A percentile compares a stretch with the other conserved stretches of the same genome.
Conservation (phyloP, 1,284 basidiomycete genomes). For the Ustilago shanxiensis region DNA sequence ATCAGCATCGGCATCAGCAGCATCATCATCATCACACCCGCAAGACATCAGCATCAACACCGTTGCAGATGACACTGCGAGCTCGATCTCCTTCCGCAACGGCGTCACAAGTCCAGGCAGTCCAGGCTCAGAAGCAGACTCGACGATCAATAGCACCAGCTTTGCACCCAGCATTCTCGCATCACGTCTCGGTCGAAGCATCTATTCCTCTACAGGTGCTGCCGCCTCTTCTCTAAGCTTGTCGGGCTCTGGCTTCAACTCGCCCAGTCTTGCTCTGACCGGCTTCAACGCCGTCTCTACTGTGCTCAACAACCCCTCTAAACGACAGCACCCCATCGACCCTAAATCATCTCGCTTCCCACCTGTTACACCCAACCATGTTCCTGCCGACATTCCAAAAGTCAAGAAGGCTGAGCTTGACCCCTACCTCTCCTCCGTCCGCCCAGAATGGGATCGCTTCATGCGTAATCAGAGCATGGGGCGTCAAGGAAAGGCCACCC, state of each 20-base stretch:
- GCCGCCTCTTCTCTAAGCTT: slow-evolving; percentile 38
- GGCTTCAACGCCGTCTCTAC: slow-evolving; percentile 65
- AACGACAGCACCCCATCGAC: slow-evolving; percentile 63
- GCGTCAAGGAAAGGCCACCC: slow-evolving; percentile 47
- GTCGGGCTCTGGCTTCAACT: slow-evolving; percentile 39
- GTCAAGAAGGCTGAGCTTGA: slow-evolving; percentile 59
- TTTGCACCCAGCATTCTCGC: slow-evolving; percentile 44
- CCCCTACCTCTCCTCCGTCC: slow-evolving; percentile 58
- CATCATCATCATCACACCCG: not conserved
- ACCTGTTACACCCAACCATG: slow-evolving; percentile 54
- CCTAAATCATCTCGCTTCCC: slow-evolving; percentile 65
- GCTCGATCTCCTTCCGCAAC: slow-evolving; percentile 26
- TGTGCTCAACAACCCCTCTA: slow-evolving; percentile 67
- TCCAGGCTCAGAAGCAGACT: slow-evolving; percentile 44
- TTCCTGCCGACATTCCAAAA: slow-evolving; percentile 58
- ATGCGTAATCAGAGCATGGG: slow-evolving; percentile 62
- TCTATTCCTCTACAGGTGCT: slow-evolving; percentile 35
- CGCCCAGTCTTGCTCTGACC: slow-evolving; percentile 36
- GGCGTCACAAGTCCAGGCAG: slow-evolving; percentile 40
- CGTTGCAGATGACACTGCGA: slow-evolving; percentile 12
- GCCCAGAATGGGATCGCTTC: slow-evolving; percentile 66
- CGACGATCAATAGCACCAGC: slow-evolving; percentile 42
- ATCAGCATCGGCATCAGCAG: slow-evolving; percentile 2
- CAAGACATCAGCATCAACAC: not conserved
- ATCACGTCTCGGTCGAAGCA: slow-evolving; percentile 32